phyloP scores from a whole-genome alignment of 2,329 filamentous ascomycete genomes.

The Dryadomyces sulphureus region DNA sequence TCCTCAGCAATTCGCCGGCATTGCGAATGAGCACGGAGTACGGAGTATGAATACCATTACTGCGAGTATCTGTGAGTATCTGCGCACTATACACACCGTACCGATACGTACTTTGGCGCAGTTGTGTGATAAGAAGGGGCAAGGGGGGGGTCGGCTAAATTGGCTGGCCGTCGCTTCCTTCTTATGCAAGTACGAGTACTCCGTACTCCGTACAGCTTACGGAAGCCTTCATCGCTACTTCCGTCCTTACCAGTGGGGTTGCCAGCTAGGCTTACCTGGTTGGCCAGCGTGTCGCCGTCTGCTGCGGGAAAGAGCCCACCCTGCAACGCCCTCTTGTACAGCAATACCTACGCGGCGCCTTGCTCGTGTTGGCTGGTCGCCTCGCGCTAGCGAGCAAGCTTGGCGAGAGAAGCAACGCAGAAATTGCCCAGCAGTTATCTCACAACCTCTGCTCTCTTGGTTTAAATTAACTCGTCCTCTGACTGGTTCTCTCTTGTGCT shows the following conservation, averaged over 20 bases:
- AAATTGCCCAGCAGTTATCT: neutral
- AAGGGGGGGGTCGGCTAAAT: neutral
- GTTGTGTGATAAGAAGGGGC: neutral
- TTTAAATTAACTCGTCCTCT: slow-evolving; percentile 1
- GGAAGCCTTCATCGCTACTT: too few relatives aligned
- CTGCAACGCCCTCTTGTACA: neutral
- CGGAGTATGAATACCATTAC: neutral
- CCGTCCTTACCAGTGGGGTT: too few relatives aligned
- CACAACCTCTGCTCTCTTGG: neutral
- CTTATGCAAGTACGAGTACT: neutral
- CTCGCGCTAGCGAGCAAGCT: neutral
- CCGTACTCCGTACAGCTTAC: too few relatives aligned
- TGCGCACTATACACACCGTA: too few relatives aligned
- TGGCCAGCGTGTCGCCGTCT: neutral
- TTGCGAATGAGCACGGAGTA: neutral
- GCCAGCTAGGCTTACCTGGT: too few relatives aligned
- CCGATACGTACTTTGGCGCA: too few relatives aligned
- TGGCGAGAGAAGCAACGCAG: neutral
- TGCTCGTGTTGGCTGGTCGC: neutral
- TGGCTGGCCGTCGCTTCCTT: neutral
- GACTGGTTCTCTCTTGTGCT: slow-evolving; percentile 1
- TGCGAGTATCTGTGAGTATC: too few relatives aligned
- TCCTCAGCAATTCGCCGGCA: too few relatives aligned
- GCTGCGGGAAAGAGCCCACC: neutral
- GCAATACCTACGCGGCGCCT: too few relatives aligned